Conservation (phyloP, 345 rosid genomes). For the Camelina laxa region DNA sequence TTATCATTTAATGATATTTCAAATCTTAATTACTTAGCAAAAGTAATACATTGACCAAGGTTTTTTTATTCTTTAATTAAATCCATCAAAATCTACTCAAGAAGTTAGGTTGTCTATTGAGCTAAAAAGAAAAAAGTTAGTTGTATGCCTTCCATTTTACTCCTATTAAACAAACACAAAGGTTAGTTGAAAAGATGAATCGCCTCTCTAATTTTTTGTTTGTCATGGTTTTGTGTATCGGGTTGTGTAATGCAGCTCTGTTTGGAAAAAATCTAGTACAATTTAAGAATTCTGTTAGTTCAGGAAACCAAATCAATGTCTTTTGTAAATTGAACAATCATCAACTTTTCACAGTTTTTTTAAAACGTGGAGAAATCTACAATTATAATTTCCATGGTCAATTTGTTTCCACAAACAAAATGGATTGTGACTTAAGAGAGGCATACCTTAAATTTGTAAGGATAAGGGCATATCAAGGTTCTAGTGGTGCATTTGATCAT, state of each 20-base stretch:
- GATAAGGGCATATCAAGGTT: constrained; percentile 1
- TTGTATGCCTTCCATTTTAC: neutral
- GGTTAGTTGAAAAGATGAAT: neutral
- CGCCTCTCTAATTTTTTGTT: neutral
- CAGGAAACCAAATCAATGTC: neutral
- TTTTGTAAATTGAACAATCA: neutral
- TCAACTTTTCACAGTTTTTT: neutral
- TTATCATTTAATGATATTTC: no score
- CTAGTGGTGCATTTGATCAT: constrained; percentile 25
- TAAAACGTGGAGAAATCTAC: neutral
- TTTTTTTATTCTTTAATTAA: no score
- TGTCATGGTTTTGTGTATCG: neutral
- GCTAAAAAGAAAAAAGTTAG: no score
- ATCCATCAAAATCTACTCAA: no score
- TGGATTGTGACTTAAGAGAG: neutral
- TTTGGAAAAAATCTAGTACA: neutral
- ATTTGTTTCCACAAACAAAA: neutral
- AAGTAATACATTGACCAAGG: no score
- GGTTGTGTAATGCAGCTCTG: neutral
- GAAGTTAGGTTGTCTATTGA: no score
- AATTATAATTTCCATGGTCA: constrained; percentile 1
- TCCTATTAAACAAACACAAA: neutral
- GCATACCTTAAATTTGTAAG: neutral
- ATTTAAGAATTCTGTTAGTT: neutral
- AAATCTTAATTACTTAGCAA: no score